phyloP scores from a whole-genome alignment of 176 grass and related monocot genomes.

The Areca catechu region DNA sequence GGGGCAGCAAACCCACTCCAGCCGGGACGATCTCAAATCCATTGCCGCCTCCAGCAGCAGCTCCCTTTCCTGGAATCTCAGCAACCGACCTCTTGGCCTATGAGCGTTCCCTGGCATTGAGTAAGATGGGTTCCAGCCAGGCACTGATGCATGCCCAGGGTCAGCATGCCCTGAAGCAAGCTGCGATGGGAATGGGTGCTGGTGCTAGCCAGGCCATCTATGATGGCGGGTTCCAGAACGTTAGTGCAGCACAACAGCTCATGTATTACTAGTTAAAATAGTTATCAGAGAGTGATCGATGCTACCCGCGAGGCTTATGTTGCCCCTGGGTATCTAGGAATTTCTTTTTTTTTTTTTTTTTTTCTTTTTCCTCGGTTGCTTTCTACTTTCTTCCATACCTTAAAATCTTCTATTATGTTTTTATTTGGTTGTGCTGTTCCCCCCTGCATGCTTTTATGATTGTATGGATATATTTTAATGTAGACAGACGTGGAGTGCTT shows the following conservation, averaged over 20 bases:
- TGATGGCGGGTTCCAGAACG: conserved; percentile 59
- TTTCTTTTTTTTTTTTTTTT: no score
- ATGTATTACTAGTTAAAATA: conserved; percentile 89
- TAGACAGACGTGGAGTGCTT: background rate
- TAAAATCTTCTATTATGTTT: no score
- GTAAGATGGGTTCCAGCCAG: conserved; percentile 52
- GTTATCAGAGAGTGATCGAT: background rate
- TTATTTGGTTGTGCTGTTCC: background rate
- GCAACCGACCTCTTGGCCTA: conserved; percentile 62
- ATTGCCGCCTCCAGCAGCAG: conserved; percentile 51
- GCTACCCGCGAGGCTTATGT: background rate
- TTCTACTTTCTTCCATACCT: no score
- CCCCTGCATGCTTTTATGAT: conserved; percentile 1
- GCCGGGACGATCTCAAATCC: conserved; percentile 61
- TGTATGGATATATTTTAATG: conserved; percentile 3
- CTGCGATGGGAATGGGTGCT: conserved; percentile 39
- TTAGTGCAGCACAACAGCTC: conserved; percentile 50
- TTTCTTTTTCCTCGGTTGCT: no score
- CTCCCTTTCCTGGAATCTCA: conserved; percentile 40
- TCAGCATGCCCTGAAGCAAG: conserved; percentile 67
- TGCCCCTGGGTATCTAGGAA: no score
- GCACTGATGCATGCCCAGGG: conserved; percentile 44
- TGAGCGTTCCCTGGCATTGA: conserved; percentile 55
- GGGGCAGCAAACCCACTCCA: conserved; percentile 96
- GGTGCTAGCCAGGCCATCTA: conserved; percentile 73